These are phyloP conservation scores for Wickerhamomyces subpelliculosus DNA, from an alignment of 805 yeast genomes.

Conservation along the genomic window DNA sequence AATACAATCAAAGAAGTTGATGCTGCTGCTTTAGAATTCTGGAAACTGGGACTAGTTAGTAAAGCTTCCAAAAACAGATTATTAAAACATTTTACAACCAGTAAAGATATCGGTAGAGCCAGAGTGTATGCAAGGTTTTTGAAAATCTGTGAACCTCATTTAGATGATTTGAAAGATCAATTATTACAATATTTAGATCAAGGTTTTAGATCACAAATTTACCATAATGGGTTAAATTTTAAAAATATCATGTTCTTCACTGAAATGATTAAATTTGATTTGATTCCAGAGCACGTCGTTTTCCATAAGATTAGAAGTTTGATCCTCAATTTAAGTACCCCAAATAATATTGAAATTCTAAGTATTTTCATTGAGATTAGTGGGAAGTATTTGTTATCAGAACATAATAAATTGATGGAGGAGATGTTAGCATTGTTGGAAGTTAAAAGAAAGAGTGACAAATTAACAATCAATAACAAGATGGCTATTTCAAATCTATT, in stretches of 20 bases:
- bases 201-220: slow-evolving; percentile 55
- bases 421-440: slow-evolving; percentile 55
- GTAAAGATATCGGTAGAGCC: slow-evolving; percentile 37
- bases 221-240: slow-evolving; percentile 44
- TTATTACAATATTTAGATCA: slow-evolving; percentile 48
- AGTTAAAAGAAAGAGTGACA: slow-evolving; percentile 39
- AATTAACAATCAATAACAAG: slow-evolving; percentile 46
- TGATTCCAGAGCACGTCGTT: slow-evolving; percentile 62
- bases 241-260: slow-evolving; percentile 55
- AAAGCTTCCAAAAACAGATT: slow-evolving; percentile 67
- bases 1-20: slow-evolving; percentile 44
- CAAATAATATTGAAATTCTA: slow-evolving; percentile 62
- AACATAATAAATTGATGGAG: slow-evolving; percentile 50
- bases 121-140: slow-evolving; percentile 60
- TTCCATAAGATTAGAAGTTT: slow-evolving; percentile 67
- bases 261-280: slow-evolving; percentile 70
- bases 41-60: slow-evolving; percentile 49
- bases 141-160: slow-evolving; percentile 44
- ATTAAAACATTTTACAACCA: slow-evolving; percentile 45
- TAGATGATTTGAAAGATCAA: slow-evolving; percentile 46
- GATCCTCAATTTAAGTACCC: slow-evolving; percentile 42
- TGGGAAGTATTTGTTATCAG: slow-evolving; percentile 59
- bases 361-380: slow-evolving; percentile 66
- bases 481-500: slow-evolving; percentile 53
- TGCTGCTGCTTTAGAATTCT: slow-evolving; percentile 37